Conservation (phyloP, 305 asterid genomes). For the Andrographis paniculata region DNA sequence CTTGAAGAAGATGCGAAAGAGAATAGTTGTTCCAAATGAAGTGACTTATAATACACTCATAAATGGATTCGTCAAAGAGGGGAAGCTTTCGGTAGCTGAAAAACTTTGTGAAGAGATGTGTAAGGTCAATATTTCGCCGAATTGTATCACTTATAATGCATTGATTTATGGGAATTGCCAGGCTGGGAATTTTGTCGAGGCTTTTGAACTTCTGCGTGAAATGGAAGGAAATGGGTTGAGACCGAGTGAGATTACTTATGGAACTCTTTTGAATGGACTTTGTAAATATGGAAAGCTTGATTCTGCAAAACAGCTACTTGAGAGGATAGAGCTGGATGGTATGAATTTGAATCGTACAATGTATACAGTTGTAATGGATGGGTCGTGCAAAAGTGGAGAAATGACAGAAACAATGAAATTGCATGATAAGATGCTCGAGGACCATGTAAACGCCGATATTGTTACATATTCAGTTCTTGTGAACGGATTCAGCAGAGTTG, state of each 20-base stretch:
- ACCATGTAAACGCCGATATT: conserved; percentile 45
- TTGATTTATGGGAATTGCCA: conserved; percentile 67
- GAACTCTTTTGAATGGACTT: conserved; percentile 69
- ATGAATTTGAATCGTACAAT: conserved; percentile 32
- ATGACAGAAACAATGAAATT: conserved; percentile 38
- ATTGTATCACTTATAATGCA: conserved; percentile 56
- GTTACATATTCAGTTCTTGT: conserved; percentile 77
- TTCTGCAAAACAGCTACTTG: conserved; percentile 46
- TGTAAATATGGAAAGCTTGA: conserved; percentile 56
- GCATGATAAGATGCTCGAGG: conserved; percentile 43
- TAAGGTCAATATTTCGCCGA: conserved; percentile 46
- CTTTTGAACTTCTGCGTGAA: conserved; percentile 44
- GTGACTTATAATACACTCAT: conserved; percentile 80
- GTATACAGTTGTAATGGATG: conserved; percentile 64
- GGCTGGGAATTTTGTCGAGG: conserved; percentile 50
- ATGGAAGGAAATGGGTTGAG: conserved; percentile 54
- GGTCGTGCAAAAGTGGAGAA: conserved; percentile 45
- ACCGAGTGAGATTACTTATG: conserved; percentile 68
- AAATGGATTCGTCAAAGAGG: conserved; percentile 73
- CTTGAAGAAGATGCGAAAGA: conserved; percentile 58
- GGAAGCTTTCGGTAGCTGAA: conserved; percentile 50
- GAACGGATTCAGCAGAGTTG: conserved; percentile 66
- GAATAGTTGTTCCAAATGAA: conserved; percentile 55
- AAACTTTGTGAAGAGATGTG: conserved; percentile 67
- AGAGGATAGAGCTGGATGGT: conserved; percentile 42